These are phyloP conservation scores for Cucumis melo DNA, from an alignment of 306 rosid genomes.

Conservation along the genomic window DNA sequence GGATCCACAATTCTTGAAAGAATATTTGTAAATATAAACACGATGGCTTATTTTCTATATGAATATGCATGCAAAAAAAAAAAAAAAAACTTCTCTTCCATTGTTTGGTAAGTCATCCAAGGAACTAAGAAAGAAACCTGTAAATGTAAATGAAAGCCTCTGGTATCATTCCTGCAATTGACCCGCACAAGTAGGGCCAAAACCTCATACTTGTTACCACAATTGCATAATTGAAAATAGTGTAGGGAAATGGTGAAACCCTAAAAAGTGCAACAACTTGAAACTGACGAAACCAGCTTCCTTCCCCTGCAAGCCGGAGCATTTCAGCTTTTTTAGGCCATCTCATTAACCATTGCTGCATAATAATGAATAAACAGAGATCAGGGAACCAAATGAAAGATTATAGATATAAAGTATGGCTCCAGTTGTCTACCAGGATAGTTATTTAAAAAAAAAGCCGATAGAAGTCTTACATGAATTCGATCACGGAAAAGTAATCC, in stretches of 20 bases:
- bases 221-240: conserved; percentile 90
- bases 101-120: background rate
- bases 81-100: background rate
- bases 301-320: conserved; percentile 92
- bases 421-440: background rate
- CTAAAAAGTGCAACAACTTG: conserved; percentile 81
- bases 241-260: conserved; percentile 93
- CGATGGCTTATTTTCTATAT: background rate
- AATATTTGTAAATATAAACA: background rate
- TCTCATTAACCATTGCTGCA: conserved; percentile 79
- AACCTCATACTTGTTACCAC: conserved; percentile 85
- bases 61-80: background rate
- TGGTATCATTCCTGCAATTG: conserved; percentile 92
- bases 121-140: conserved; percentile 34
- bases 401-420: background rate
- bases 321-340: conserved; percentile 89
- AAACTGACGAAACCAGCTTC: conserved; percentile 85
- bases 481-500: conserved; percentile 75
- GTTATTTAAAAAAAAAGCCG: background rate
- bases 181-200: conserved; percentile 94
- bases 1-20: background rate
- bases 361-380: conserved; percentile 9
- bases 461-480: conserved; percentile 61
- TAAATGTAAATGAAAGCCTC: conserved; percentile 94
- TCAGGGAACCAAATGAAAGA: background rate